A percentile compares a stretch with the other conserved stretches of the same genome.
Evolutionary conservation across 352 stramenopile species (phyloP).

Genomic region (Peronospora destructor): DNA sequence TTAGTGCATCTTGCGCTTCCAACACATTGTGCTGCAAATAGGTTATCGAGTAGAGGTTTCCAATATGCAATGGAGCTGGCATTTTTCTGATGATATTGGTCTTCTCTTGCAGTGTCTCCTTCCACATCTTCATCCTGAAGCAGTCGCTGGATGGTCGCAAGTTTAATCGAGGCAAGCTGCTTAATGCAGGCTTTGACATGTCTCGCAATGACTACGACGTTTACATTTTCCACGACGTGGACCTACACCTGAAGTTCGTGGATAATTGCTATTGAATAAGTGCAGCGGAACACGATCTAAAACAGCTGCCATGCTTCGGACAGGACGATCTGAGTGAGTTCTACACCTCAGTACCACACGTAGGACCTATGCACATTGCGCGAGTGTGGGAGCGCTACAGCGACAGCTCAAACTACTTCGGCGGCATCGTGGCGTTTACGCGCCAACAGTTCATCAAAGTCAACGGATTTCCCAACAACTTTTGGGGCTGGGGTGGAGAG

Average conservation of each 20-base stretch:
- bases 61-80: not conserved
- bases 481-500: too few species aligned
- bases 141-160: conserved; percentile 90
- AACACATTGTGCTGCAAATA: conserved; percentile 24
- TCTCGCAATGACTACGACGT: conserved; percentile 69
- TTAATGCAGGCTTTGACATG: conserved; percentile 94
- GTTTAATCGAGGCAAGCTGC: conserved; percentile 95
- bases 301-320: not conserved
- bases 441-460: too few species aligned
- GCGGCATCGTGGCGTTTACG: too few species aligned
- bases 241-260: conserved; percentile 69
- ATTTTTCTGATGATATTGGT: not conserved
- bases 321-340: conserved; percentile 64
- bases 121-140: conserved; percentile 93
- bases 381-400: conserved; percentile 91
- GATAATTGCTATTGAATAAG: not conserved
- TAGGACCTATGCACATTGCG: conserved; percentile 90
- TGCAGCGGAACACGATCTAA: not conserved
- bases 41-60: not conserved
- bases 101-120: conserved; percentile 29
- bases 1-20: too few species aligned
- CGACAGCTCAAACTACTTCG: too few species aligned
- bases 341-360: conserved; percentile 63
- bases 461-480: too few species aligned
- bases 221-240: conserved; percentile 96